phyloP scores from a whole-genome alignment of 768 basidiomycete genomes.

The Pholiota conissans region DNA sequence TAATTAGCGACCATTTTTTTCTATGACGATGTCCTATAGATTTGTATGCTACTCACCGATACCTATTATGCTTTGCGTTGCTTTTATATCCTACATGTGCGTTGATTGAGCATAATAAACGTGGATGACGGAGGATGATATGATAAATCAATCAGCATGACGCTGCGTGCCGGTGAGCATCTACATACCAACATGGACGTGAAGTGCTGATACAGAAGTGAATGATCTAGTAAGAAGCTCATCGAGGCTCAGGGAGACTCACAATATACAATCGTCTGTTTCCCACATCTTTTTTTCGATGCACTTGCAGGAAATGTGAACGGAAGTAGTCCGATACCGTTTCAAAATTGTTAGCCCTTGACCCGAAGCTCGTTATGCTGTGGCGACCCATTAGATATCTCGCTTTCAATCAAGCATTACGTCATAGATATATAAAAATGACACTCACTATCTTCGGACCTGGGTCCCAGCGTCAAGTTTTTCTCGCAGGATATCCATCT shows the following conservation, averaged over 20 bases:
- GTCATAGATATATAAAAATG: not conserved
- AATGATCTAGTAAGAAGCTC: not conserved
- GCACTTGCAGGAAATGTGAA: conserved; percentile 80
- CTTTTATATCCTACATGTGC: conserved; percentile 70
- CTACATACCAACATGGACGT: conserved; percentile 62
- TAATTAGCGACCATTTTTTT: not conserved
- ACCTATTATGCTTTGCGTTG: conserved; percentile 65
- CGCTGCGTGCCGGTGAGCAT: not conserved
- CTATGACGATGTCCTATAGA: not conserved
- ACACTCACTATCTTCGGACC: conserved; percentile 75
- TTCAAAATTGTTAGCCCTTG: conserved; percentile 69
- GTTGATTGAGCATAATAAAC: too few species aligned
- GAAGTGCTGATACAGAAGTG: conserved; percentile 50
- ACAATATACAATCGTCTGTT: conserved; percentile 66
- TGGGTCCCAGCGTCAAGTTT: conserved; percentile 69
- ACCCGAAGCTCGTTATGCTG: conserved; percentile 78
- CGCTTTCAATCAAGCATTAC: not conserved
- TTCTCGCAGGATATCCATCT: conserved; percentile 73
- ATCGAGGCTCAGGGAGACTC: conserved; percentile 23
- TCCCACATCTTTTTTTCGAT: conserved; percentile 62
- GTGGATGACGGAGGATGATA: too few species aligned
- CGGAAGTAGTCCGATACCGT: conserved; percentile 77
- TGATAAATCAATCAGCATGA: not conserved
- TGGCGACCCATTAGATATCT: not conserved
- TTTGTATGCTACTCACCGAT: conserved; percentile 43